phyloP scores from a whole-genome alignment of 2,329 filamentous ascomycete genomes.

The Ceratocystis colombiana region DNA sequence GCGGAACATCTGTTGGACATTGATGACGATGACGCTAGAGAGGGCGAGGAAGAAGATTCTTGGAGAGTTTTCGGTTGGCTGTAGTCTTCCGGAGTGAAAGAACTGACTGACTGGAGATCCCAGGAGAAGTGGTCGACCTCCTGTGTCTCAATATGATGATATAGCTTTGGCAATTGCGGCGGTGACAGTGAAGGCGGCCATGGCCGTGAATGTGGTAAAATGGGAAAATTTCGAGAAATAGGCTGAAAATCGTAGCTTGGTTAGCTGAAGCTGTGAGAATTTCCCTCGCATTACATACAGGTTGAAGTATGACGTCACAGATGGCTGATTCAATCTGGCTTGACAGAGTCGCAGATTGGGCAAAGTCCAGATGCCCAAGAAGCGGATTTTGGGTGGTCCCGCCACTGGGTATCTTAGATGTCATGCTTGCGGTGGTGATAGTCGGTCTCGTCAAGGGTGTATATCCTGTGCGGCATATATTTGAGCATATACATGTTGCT shows the following conservation, averaged over 20 bases:
- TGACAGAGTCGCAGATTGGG: neutral
- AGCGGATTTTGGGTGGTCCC: neutral
- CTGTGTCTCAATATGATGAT: neutral
- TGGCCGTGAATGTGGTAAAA: neutral
- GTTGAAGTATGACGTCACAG: no score
- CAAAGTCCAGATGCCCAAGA: neutral
- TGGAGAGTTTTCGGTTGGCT: neutral
- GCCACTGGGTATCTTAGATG: neutral
- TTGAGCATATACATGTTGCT: neutral
- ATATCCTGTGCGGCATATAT: neutral
- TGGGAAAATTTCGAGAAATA: no score
- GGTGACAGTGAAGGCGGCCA: neutral
- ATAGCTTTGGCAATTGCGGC: neutral
- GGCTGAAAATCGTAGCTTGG: no score
- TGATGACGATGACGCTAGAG: neutral
- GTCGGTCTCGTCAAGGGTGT: neutral
- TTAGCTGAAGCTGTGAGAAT: no score
- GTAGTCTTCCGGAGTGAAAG: constrained; percentile 25
- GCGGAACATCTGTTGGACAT: neutral
- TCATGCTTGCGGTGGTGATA: neutral
- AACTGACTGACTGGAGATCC: constrained; percentile 20
- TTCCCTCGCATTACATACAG: no score
- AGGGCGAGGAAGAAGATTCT: neutral
- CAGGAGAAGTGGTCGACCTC: neutral
- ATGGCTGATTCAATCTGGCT: no score